Conservation (phyloP, 768 basidiomycete species). For the Pleurotus citrinopileatus region DNA sequence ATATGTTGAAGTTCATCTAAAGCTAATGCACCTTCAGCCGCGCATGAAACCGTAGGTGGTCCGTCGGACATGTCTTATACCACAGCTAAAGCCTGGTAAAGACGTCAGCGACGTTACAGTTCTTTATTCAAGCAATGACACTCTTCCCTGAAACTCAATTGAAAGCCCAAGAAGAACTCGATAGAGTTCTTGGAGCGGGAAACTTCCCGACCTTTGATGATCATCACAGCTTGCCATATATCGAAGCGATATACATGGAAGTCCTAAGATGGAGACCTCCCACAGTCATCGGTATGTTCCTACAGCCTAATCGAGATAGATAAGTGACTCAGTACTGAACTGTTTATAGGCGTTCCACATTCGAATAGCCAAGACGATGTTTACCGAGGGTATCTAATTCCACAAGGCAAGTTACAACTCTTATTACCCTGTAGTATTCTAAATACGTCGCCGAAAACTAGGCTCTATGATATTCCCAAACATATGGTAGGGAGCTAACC, state of each 20-base stretch:
- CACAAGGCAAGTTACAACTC: constrained; percentile 28
- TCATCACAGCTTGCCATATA: constrained; percentile 14
- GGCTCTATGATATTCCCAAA: constrained; percentile 34
- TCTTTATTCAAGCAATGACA: constrained; percentile 14
- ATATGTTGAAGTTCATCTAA: neutral
- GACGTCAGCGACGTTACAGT: neutral
- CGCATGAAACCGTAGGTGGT: neutral
- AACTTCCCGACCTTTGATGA: constrained; percentile 15
- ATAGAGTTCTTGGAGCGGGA: constrained; percentile 14
- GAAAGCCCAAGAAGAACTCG: constrained; percentile 15
- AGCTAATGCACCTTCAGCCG: neutral
- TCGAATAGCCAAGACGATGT: constrained; percentile 32
- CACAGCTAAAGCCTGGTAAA: neutral
- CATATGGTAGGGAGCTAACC: constrained; percentile 25
- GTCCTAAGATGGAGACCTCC: constrained; percentile 8
- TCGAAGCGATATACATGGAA: constrained; percentile 6
- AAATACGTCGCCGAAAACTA: neutral
- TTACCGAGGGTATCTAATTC: constrained; percentile 37
- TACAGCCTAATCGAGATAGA: neutral
- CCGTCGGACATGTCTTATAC: no score
- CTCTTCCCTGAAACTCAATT: constrained; percentile 22
- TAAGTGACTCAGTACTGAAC: neutral
- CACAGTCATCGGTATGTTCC: constrained; percentile 15
- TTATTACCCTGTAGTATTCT: neutral
- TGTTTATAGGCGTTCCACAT: constrained; percentile 24